Evolutionary conservation across 2,329 filamentous ascomycete genomes (phyloP), one percentile per base, ranked within the genome.

Genomic region (Fusarium sp.): DNA sequence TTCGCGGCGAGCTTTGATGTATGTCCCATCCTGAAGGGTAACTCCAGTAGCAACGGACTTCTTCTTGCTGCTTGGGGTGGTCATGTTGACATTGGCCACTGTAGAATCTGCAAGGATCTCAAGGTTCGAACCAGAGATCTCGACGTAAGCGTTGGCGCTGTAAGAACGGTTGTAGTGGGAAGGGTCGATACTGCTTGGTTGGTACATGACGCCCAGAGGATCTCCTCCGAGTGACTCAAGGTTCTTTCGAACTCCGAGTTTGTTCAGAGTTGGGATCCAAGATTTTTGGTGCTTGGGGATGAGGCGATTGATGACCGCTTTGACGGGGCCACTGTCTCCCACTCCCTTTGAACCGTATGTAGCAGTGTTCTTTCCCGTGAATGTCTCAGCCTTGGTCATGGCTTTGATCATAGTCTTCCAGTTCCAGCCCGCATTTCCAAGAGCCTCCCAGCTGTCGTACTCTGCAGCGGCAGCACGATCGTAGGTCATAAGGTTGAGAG

Each of bases 141-240:
- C 74, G 0, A 82, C 73, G 58, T 85, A 86, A 14, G 77, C 78
- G 42, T 79, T 81, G 50, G 79, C 75, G 43, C 79, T 80, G 72
- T 85, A 85, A 4, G 82, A 84, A 30, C 84, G 77, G 39, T 77
- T 82, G 65, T 83, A 85, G 45, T 80, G 76, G 3, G 73, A 72
- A 6, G 77, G 75, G 40, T 81, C 76, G 45, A 86, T 79, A 68
- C 80, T 85, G 65, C 76, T 82, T 4, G 83, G 81, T 66, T 85
- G 82, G 42, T 77, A 79, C 70, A 80, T 81, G n/a, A 81, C 81
- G 14, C 84, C 84, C 3, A 85, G 65, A 2, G 78, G 78, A 42
- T 83, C 73, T 1, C 84, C 83, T 15, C 78, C 77, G 0, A 86
- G 76, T 0, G 80, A 83, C 56, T 83, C 73, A 0, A 85, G 77